Base-by-base conservation (phyloP, 1,284 basidiomycete species). In the Papiliotrema terrestris region DNA sequence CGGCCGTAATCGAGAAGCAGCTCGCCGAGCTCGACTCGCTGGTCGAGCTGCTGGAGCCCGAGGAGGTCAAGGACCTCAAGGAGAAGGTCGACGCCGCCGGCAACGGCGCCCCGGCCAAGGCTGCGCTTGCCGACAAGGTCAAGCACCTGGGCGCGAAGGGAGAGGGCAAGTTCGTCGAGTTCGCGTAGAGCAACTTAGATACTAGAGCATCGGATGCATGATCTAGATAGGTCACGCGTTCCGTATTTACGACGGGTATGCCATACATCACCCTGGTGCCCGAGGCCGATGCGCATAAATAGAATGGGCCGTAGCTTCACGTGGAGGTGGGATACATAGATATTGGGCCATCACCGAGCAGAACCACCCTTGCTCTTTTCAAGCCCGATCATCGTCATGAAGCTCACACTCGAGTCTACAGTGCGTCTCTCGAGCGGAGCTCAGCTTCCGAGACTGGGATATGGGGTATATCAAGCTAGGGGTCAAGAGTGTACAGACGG, bases 401-500 rank as follows among this genome's bases (percentile, higher is more conserved):
- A 32, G 5, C 29, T 32, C 29, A 32, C 29, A 32, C 29, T 32
- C 29, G 29, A 32, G 29, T 32, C 29, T 5, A 32, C 29, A 5
- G 29, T 32, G 11, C 29, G 29, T 11, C 29, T 32, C 11, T 32
- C 29, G 6, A 11, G 29, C 29, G 29, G 29, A 32, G 29, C 6
- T 6, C 29, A 32, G 29, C 29, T 92, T 75, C 89, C 89, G 41
- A 73, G 83, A n/a, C 80, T 93, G 1, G 90, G 90, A 1, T 85
- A 91, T 52, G 90, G 90, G 15, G 67, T 91, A 13, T 93, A 86
- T 67, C 82, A 86, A 87, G 87, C 76, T 79, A 52, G 62, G 37
- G 84, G 69, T 76, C 57, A 83, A 60, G 81, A 83, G 23, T 80
- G 79, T 52, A 79, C 78, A 29, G 69, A 81, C 0, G 84, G 86